Evolutionary conservation across 805 yeast genomes (phyloP).

Genomic region (Candida andamanensis): DNA sequence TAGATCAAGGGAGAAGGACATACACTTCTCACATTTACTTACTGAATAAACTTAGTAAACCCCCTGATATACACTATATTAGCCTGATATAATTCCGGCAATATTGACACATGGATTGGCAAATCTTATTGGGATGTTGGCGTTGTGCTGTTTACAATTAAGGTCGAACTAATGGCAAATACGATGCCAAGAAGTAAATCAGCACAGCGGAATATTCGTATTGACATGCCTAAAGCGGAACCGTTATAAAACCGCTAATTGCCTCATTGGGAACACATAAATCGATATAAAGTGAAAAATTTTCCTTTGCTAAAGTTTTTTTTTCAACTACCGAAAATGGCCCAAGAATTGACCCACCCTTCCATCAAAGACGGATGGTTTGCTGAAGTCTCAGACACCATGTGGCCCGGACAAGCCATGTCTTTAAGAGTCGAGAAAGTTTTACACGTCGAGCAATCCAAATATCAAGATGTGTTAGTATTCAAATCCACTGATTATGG

Average conservation of each 20-base stretch:
- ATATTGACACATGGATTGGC: no score
- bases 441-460: constrained; percentile 77
- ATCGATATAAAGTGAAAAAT: constrained; percentile 1
- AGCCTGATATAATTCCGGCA: no score
- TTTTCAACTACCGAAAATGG: constrained; percentile 7
- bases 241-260: neutral
- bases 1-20: no score
- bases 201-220: no score
- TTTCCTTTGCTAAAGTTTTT: neutral
- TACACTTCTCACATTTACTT: no score
- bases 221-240: no score
- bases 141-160: no score
- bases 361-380: constrained; percentile 88
- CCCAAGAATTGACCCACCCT: constrained; percentile 48
- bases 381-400: constrained; percentile 87
- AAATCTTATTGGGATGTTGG: no score
- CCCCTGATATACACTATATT: no score
- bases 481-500: constrained; percentile 94
- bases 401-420: constrained; percentile 99
- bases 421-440: constrained; percentile 81
- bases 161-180: no score
- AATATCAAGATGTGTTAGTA: constrained; percentile 89
- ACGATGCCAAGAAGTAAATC: no score
- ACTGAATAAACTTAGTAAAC: no score
- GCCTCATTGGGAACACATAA: neutral